Evolutionary conservation across 441 rosid genomes (phyloP).

Genomic region (Capsella rubella): DNA sequence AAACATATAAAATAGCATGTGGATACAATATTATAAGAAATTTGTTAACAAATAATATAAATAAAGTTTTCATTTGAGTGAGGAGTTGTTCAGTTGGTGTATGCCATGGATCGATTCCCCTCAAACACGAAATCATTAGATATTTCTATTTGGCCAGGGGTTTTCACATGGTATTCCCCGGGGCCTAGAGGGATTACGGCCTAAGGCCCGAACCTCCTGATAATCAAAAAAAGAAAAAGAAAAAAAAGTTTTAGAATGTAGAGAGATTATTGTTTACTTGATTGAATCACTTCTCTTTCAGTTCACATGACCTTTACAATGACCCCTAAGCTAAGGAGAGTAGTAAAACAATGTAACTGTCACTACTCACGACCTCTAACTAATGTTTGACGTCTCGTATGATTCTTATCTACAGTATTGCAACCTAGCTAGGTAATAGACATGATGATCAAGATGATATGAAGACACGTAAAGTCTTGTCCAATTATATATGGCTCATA

Average conservation of each 20-base stretch:
- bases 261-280: neutral
- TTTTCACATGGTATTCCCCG: no score
- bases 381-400: neutral
- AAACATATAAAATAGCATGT: neutral
- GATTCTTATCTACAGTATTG: neutral
- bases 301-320: neutral
- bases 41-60: neutral
- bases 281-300: neutral
- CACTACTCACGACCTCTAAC: neutral
- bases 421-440: neutral
- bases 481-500: no score
- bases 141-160: no score
- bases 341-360: neutral
- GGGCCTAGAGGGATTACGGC: no score
- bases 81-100: no score
- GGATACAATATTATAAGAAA: constrained; percentile 15
- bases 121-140: no score
- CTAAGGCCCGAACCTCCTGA: no score
- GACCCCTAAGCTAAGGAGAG: neutral
- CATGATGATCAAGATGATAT: neutral
- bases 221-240: no score
- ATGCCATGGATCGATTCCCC: no score
- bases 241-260: neutral
- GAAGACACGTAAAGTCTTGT: no score
- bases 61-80: no score